Conservation (phyloP, 176 grass and related monocot genomes). For the Themeda triandra region DNA sequence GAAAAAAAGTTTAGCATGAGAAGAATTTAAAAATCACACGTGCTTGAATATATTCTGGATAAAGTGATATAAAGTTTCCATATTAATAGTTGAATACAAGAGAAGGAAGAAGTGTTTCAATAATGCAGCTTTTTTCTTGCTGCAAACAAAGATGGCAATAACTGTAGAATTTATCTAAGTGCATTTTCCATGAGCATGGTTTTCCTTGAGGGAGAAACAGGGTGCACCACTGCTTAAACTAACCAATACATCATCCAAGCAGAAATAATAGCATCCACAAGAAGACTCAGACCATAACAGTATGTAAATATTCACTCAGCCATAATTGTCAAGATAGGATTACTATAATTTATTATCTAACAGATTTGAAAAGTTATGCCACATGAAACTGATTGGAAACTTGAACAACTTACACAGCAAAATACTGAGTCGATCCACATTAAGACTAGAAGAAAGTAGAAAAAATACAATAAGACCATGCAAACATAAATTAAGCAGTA, state of each 20-base stretch:
- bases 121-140: not conserved
- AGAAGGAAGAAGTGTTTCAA: not conserved
- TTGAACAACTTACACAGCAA: not conserved
- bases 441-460: not conserved
- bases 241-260: not conserved
- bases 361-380: not conserved
- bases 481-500: not conserved
- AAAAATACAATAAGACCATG: not conserved
- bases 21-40: not conserved
- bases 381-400: not conserved
- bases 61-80: not conserved
- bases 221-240: not conserved
- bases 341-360: not conserved
- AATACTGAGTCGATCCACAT: not conserved
- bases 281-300: not conserved
- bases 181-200: not conserved
- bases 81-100: not conserved
- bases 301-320: not conserved
- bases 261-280: constrained; percentile 9
- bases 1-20: not conserved
- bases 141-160: not conserved
- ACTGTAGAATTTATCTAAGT: not conserved
- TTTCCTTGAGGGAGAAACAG: not conserved
- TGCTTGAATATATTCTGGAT: not conserved
- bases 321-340: not conserved